Base-by-base conservation (phyloP, 164 flowering plant genomes). In the Litsea cubeba region DNA sequence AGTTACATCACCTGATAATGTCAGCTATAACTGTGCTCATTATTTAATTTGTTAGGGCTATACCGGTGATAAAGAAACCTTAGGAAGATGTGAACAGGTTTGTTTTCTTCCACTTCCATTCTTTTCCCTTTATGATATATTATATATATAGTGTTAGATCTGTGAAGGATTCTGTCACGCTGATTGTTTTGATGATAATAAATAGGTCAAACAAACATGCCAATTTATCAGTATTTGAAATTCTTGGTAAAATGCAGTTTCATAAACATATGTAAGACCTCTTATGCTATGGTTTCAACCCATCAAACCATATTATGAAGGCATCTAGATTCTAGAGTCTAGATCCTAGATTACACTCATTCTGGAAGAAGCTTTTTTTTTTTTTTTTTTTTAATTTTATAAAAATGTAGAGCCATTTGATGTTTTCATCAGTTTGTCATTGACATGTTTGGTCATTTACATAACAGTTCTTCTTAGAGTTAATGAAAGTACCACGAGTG, bases 31-130 rank as follows among this genome's bases (percentile, higher is more conserved):
- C 71, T 22, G 62, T 70, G 35, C 35, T 30, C 60, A 23, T 71
- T 20, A 64, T 77, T 81, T 70, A 22, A 24, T 83, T 26, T 65
- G 70, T 65, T 91, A 96, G 99, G 88, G 86, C 70, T 96, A 91
- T 81, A 85, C 69, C n/a, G 98, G 97, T 65, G 90, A 91, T 80
- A 87, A 82, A 83, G 95, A 87, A 73, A 94, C 85, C 72, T 83
- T 96, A 75, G 99, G 98, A 67, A 91, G 81, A 82, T 96, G 99
- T 79, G 99, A 96, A 81, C 93, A 89, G 91, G 99, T 94, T 24
- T 23, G 88, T 75, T 35, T 25, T 2, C 62, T 50, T 51, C 15
- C 23, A 20, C 23, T 57, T 46, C 58, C 35, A 68, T 50, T 68
- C 69, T 57, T 50, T 57, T 46, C 67, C 28, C 49, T 68, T 18